phyloP scores from a whole-genome alignment of 139 green algal species.

The Micractinium conductrix region DNA sequence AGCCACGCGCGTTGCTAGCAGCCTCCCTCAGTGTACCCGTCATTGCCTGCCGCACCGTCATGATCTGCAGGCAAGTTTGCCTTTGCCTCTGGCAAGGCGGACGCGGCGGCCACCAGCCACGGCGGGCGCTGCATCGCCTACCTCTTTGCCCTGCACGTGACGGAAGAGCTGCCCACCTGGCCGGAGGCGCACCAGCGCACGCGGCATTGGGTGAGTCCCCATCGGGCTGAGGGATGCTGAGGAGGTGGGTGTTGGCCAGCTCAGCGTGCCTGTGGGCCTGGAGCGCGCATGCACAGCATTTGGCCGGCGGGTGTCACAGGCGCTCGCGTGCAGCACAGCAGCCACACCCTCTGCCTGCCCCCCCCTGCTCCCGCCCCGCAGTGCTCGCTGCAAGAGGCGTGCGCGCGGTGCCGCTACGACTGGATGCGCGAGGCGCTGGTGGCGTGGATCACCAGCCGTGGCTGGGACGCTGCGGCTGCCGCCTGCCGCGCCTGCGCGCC shows the following conservation, averaged over 20 bases:
- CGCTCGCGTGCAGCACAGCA: too few species aligned
- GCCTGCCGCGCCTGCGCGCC: neutral
- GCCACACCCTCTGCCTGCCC: neutral
- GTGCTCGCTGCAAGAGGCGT: constrained; percentile 66
- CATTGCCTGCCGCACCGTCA: too few species aligned
- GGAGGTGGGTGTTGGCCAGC: neutral
- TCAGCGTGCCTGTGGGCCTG: neutral
- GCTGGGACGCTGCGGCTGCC: constrained; percentile 31
- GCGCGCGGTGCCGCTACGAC: constrained; percentile 61
- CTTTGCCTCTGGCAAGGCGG: constrained; percentile 33
- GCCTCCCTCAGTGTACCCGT: too few species aligned
- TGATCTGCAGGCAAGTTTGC: constrained; percentile 74
- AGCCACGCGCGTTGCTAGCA: too few species aligned
- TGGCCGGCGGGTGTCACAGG: too few species aligned
- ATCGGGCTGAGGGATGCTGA: neutral
- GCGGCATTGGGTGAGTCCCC: constrained; percentile 78
- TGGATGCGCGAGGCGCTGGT: constrained; percentile 85
- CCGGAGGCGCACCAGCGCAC: constrained; percentile 75
- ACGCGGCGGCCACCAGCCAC: constrained; percentile 27
- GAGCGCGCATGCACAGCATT: neutral
- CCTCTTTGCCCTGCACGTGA: constrained; percentile 87
- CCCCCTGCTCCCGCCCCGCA: constrained; percentile 23
- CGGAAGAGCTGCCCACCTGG: constrained; percentile 86
- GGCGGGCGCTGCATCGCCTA: constrained; percentile 66
- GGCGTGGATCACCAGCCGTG: constrained; percentile 54